Base-by-base conservation (phyloP, 352 stramenopile species). In the Phytophthora fragariaefolia region DNA sequence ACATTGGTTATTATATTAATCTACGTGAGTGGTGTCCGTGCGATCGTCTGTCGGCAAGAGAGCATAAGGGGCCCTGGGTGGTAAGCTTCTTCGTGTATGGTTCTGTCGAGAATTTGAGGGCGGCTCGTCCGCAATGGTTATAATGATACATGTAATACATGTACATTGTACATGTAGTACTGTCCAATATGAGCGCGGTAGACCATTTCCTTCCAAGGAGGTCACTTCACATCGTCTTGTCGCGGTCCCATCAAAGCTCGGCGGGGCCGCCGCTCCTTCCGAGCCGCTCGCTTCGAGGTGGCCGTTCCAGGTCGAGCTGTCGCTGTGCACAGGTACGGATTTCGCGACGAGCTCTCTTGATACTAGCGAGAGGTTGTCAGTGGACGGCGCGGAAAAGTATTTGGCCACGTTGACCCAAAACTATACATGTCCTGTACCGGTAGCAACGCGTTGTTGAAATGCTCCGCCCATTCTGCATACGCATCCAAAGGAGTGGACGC, bases 101-200 rank as follows among this genome's bases (percentile, higher is more conserved):
- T 47, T 47, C 8, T 24, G 40, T 9, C 15, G 40, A 18, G 7
- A 9, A 13, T 34, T 34, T 34, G 28, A 34, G 9, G 28, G n/a
- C 40, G 40, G 18, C 40, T 47, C 40, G 18, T 47, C 40, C 40
- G 18, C n/a, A 24, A 47, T 24, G 18, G n/a, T n/a, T n/a, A n/a
- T n/a, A n/a, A n/a, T n/a, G n/a, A n/a, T n/a, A 36, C 30, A 6
- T 49, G 5, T 7, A 26, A 6, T 26, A 22, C 32, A 6, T 8
- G 20, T 20, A 23, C 42, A 32, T 55, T 38, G 69, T 58, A 51
- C 52, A 18, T 24, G 32, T 46, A 30, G 59, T 52, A 69, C 66
- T 73, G 58, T 69, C 66, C 66, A 66, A 60, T 47, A 26, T 47
- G 40, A 42, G 17, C n/a, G n/a, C n/a, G n/a, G n/a, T n/a, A n/a